Conservation (phyloP, 306 rosid species). For the Castanea crenata region DNA sequence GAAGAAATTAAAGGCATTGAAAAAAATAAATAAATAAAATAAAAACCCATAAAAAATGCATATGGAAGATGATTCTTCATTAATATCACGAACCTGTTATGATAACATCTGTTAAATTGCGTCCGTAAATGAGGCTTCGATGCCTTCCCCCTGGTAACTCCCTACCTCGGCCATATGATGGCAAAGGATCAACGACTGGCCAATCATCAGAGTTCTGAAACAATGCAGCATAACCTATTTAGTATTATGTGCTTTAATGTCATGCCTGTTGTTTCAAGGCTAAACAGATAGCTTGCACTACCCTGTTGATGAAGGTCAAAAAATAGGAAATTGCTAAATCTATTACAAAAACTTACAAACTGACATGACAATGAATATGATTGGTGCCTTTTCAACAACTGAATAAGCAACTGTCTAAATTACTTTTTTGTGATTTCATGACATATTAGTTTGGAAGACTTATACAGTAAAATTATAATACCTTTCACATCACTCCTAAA, state of each 20-base stretch:
- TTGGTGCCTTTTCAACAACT: too few species aligned
- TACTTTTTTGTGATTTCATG: too few species aligned
- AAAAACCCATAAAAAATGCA: not conserved
- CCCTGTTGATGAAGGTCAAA: not conserved
- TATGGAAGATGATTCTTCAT: slow-evolving; percentile 8
- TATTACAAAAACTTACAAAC: too few species aligned
- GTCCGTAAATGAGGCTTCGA: slow-evolving; percentile 67
- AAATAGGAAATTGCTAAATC: not conserved
- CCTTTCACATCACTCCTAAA: too few species aligned
- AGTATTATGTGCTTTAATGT: slow-evolving; percentile 12
- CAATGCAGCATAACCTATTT: slow-evolving; percentile 20
- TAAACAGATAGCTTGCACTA: not conserved
- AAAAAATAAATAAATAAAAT: not conserved
- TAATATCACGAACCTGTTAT: slow-evolving; percentile 60
- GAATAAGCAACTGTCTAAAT: too few species aligned
- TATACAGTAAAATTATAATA: too few species aligned
- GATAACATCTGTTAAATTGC: slow-evolving; percentile 69
- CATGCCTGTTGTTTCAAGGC: slow-evolving; percentile 18
- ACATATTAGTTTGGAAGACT: too few species aligned
- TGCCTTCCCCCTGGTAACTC: slow-evolving; percentile 84
- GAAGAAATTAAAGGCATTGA: slow-evolving; percentile 26
- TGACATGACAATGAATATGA: too few species aligned
- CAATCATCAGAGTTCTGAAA: slow-evolving; percentile 63
- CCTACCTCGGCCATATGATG: slow-evolving; percentile 92
- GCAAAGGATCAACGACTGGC: slow-evolving; percentile 79